Base-by-base conservation (phyloP, 2,329 filamentous ascomycete genomes). In the Colletotrichum chlorophyti region DNA sequence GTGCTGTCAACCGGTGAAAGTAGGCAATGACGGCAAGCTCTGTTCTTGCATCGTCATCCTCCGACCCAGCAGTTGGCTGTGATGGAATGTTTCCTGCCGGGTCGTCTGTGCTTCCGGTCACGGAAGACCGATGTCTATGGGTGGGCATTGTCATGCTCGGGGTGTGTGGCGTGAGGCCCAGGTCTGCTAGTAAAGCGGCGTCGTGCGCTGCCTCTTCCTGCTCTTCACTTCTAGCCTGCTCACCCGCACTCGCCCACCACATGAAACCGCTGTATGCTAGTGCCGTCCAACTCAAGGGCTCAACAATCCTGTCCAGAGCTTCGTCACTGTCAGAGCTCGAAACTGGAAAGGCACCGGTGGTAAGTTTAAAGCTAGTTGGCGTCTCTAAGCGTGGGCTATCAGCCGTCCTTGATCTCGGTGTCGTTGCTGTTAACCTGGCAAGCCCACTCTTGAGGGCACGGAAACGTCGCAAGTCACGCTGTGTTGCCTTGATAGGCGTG, bases 211-310 rank as follows among this genome's bases (percentile, higher is more conserved):
- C 70, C 65, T 86, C 84, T 63, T 88, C 85, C 17, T 83, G 79
- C 62, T 87, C 83, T 49, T 85, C 83, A 46, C 83, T 79, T 15
- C 83, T 79, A 7, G 83, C 77, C 71, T 89, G 84, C 73, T 95
- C 91, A 57, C 91, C 91, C 0, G 91, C 90, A 14, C 88, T 91
- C 2, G 91, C 91, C 91, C 91, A 95, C 91, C 91, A 95, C 83
- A 94, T 91, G 76, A 94, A 93, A 21, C 89, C 88, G 52, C 84
- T 86, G 73, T 94, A 95, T 5, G 91, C 91, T 23, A 94, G 82
- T 1, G 89, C 86, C 1, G 89, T 81, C 91, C 87, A 90, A 37
- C 82, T 87, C 35, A 83, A 70, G 2, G 87, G 86, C 66, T 90
- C 87, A 24, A 87, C 77, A 38, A 88, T 77, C 51, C 74, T 72